Conservation (phyloP, 139 green algal genomes). For the Picochlorum sp. region DNA sequence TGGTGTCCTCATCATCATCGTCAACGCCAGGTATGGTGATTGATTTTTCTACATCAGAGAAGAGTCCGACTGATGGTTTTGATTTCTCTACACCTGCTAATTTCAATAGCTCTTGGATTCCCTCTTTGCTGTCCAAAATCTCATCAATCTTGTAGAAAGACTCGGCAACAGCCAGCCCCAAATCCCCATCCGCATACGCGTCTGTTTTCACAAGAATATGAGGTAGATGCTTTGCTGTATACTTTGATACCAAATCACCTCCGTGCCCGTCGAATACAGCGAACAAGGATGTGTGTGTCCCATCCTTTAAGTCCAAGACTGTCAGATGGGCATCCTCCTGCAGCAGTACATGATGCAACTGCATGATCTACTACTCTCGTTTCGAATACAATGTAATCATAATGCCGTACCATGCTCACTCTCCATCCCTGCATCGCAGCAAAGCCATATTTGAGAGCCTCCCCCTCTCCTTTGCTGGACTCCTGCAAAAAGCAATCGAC, state of each 20-base stretch:
- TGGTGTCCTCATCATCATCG: too few species aligned
- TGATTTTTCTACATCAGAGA: too few species aligned
- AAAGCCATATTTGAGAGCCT: constrained; percentile 25
- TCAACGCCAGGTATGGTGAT: too few species aligned
- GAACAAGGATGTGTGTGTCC: constrained; percentile 22
- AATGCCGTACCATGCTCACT: constrained; percentile 27
- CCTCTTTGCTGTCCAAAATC: constrained; percentile 47
- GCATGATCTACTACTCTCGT: too few species aligned
- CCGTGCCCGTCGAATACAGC: constrained; percentile 41
- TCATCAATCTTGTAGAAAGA: constrained; percentile 24
- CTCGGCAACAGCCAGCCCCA: constrained; percentile 11
- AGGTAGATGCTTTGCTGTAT: constrained; percentile 24
- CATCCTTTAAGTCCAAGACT: constrained; percentile 13
- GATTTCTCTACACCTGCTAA: not conserved
- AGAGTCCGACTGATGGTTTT: too few species aligned
- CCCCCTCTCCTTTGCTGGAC: constrained; percentile 16
- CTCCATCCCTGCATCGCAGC: constrained; percentile 39
- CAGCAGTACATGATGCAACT: not conserved
- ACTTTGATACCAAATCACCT: constrained; percentile 30
- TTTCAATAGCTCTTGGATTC: constrained; percentile 11
- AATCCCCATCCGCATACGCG: constrained; percentile 15
- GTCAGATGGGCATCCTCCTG: constrained; percentile 40
- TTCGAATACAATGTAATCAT: too few species aligned
- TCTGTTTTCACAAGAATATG: constrained; percentile 6
- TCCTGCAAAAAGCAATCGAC: constrained; percentile 18